These are phyloP conservation scores for Schizothecium vesticola DNA, from an alignment of 495 filamentous ascomycete genomes.

Conservation along the genomic window DNA sequence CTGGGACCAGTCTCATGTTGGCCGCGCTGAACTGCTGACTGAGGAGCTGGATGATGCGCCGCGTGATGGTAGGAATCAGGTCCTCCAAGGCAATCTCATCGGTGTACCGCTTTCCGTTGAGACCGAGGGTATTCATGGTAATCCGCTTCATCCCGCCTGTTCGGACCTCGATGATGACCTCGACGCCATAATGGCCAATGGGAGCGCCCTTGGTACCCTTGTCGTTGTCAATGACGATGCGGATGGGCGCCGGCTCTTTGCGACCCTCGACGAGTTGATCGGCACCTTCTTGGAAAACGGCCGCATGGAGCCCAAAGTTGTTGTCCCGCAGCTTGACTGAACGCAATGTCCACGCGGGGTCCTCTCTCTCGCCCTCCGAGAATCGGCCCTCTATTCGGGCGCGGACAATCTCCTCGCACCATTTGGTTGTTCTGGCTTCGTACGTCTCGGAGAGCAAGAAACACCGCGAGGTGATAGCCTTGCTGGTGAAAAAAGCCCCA, in stretches of 20 bases:
- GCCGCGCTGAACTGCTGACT: constrained; percentile 62
- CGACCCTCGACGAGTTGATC: constrained; percentile 50
- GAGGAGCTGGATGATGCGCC: constrained; percentile 53
- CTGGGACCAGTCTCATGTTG: constrained; percentile 61
- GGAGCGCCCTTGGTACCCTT: constrained; percentile 52
- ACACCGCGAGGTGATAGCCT: constrained; percentile 49
- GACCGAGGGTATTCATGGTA: constrained; percentile 53
- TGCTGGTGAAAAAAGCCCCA: constrained; percentile 43
- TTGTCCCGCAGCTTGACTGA: constrained; percentile 54
- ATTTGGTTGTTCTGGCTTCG: constrained; percentile 69
- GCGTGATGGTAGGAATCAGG: constrained; percentile 59
- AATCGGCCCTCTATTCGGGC: constrained; percentile 83
- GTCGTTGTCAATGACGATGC: constrained; percentile 56
- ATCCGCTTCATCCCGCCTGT: constrained; percentile 36
- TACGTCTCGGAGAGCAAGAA: constrained; percentile 68
- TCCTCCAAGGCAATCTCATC: constrained; percentile 65
- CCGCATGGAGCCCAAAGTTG: constrained; percentile 62
- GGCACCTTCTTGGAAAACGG: constrained; percentile 67
- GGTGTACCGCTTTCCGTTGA: constrained; percentile 56
- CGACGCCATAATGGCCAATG: constrained; percentile 64
- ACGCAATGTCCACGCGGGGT: constrained; percentile 71
- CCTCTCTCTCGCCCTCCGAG: constrained; percentile 70
- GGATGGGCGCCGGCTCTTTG: constrained; percentile 52
- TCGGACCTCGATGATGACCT: constrained; percentile 54
- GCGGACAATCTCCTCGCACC: constrained; percentile 80